A percentile compares a stretch with the other conserved stretches of the same genome.
Conservation (phyloP, 2,329 filamentous ascomycete species). For the Stachybotrys chartarum region DNA sequence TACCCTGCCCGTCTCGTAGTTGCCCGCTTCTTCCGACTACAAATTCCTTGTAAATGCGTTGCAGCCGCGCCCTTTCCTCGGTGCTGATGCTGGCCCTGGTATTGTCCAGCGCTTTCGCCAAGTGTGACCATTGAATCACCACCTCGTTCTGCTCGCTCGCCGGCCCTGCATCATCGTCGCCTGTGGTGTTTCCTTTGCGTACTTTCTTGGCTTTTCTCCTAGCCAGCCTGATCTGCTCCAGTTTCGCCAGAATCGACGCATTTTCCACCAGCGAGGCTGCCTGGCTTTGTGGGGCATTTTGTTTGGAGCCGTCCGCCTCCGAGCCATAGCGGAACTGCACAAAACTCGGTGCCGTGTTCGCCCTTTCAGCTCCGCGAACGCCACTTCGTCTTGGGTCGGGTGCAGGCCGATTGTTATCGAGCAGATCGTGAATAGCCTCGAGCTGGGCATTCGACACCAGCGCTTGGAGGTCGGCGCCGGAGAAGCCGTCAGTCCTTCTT, state of each 20-base stretch:
- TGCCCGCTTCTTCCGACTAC: constrained; percentile 87
- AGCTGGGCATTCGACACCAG: constrained; percentile 94
- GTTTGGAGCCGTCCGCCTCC: constrained; percentile 35
- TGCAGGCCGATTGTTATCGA: constrained; percentile 50
- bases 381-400: constrained; percentile 23
- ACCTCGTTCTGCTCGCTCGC: constrained; percentile 55
- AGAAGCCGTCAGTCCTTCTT: constrained; percentile 76
- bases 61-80: constrained; percentile 67
- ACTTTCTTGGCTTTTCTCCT: constrained; percentile 41
- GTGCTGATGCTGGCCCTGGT: constrained; percentile 79
- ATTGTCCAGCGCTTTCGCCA: constrained; percentile 66
- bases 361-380: constrained; percentile 21
- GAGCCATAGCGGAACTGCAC: constrained; percentile 80
- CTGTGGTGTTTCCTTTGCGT: constrained; percentile 16
- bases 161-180: constrained; percentile 17
- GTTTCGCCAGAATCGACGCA: constrained; percentile 71
- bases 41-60: constrained; percentile 86
- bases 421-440: constrained; percentile 90
- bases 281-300: constrained; percentile 38
- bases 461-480: constrained; percentile 89
- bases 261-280: constrained; percentile 62
- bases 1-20: constrained; percentile 88
- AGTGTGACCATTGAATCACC: constrained; percentile 75
- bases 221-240: constrained; percentile 69
- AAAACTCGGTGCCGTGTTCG: constrained; percentile 45